Conservation (phyloP, 2,329 filamentous ascomycete species). For the Didymosphaeria variabile region DNA sequence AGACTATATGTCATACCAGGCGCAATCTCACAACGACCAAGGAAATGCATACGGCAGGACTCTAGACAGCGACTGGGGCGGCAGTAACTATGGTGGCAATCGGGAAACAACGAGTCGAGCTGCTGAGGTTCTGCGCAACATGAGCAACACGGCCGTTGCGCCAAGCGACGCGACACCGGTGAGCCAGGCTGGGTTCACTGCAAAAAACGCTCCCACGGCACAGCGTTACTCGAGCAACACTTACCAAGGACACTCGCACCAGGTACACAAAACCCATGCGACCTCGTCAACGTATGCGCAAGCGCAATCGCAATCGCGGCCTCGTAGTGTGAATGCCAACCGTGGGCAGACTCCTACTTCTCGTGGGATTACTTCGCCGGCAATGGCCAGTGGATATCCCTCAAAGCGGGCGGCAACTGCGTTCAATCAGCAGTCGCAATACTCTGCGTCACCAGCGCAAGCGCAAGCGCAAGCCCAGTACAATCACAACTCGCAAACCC, state of each 20-base stretch:
- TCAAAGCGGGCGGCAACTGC: conserved; percentile 35
- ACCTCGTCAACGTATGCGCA: conserved; percentile 30
- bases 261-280: conserved; percentile 19
- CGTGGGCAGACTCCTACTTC: conserved; percentile 25
- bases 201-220: conserved; percentile 30
- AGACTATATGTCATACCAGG: conserved; percentile 41
- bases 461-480: conserved; percentile 34
- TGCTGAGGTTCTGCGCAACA: conserved; percentile 44
- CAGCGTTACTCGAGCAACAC: conserved; percentile 29
- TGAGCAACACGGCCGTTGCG: conserved; percentile 43
- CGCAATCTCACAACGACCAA: conserved; percentile 32
- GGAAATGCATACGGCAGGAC: conserved; percentile 29
- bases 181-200: conserved; percentile 32
- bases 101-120: conserved; percentile 40
- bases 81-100: conserved; percentile 34
- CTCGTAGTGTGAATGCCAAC: conserved; percentile 39
- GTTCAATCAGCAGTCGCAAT: conserved; percentile 39
- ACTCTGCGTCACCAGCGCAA: conserved; percentile 34
- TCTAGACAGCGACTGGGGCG: conserved; percentile 35
- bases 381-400: conserved; percentile 33
- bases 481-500: conserved; percentile 22
- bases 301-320: conserved; percentile 36
- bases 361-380: conserved; percentile 35
- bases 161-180: conserved; percentile 25
- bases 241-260: conserved; percentile 29